Base-by-base conservation (phyloP, 345 rosid genomes). In the Populus deltoides region DNA sequence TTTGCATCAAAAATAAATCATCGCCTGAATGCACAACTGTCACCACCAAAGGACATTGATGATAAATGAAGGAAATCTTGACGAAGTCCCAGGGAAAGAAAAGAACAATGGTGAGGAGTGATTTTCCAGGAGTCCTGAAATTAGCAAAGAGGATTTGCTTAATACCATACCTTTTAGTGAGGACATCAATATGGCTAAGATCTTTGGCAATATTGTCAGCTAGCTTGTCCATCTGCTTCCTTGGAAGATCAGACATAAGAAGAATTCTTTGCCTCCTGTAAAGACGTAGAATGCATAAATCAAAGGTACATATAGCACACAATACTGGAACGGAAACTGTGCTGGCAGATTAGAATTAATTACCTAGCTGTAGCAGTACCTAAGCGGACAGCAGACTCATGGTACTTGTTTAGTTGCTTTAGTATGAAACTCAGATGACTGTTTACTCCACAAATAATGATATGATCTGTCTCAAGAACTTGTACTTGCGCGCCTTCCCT, bases 401-500 rank as follows among this genome's bases (percentile, higher is more conserved):
- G 99, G 82, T 92, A 95, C 85, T 92, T 91, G 76, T 95, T 88
- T 62, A 95, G 85, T 89, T 95, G 99, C 89, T 90, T 89, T 75
- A 96, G 88, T 83, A 96, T 89, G 91, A 88, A 96, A 35, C 78
- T 81, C 18, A 96, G 87, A 84, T 87, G 98, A 85, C 90, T 90
- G 79, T 90, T 96, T 67, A 92, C 86, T 79, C 98, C 99, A 80
- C 98, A 93, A 72, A 96, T 85, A 76, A 96, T 88, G 47, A 96
- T 92, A 87, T 96, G 98, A 88, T 96, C 98, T 73, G 89, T 68
- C 89, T 96, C 99, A 72, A 85, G 81, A 80, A 96, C 97, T 92
- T 96, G 98, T 82, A 92, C 84, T 83, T 96, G 99, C 71, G 97
- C 98, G 77, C 99, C 99, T 85, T 96, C 99, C 84, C 98, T 88